A percentile compares a stretch with the other conserved stretches of the same genome.
Conservation (phyloP, 306 rosid species). For the Herpetospermum pedunculosum region DNA sequence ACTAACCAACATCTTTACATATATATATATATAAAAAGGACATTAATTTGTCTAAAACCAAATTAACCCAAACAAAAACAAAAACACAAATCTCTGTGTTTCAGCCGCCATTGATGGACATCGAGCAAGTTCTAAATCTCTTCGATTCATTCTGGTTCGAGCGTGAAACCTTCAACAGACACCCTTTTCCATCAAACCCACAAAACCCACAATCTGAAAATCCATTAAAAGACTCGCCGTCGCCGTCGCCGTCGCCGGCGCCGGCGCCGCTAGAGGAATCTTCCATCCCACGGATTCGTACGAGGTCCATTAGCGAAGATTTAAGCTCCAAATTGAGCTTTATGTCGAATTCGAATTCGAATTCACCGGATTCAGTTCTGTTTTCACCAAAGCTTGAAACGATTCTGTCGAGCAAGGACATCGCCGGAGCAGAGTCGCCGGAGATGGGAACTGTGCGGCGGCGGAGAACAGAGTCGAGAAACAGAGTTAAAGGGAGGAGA, state of each 20-base stretch:
- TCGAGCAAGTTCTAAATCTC: conserved; percentile 36
- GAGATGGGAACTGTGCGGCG: not conserved
- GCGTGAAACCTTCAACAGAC: conserved; percentile 21
- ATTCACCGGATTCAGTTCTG: conserved; percentile 38
- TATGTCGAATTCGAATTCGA: conserved; percentile 19
- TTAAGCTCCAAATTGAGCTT: conserved; percentile 36
- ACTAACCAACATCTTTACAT: not conserved
- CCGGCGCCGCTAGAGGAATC: conserved; percentile 15
- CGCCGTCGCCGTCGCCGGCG: too few species aligned
- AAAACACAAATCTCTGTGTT: not conserved
- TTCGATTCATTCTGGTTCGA: conserved; percentile 61
- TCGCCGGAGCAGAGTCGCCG: conserved; percentile 15
- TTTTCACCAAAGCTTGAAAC: conserved; percentile 35
- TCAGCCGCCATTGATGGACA: conserved; percentile 47
- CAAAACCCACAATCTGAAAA: conserved; percentile 19
- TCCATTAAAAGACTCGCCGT: conserved; percentile 7
- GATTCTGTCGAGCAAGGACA: conserved; percentile 39
- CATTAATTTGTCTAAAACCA: not conserved
- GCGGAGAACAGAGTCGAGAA: conserved; percentile 12
- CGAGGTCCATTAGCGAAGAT: conserved; percentile 62
- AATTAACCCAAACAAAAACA: not conserved
- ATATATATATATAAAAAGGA: not conserved
- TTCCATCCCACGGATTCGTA: conserved; percentile 18
- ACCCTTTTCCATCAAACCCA: conserved; percentile 8
- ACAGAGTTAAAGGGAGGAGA: conserved; percentile 5